Conservation (phyloP, 257 asterid species). For the Solanum megistacrolobum region DNA sequence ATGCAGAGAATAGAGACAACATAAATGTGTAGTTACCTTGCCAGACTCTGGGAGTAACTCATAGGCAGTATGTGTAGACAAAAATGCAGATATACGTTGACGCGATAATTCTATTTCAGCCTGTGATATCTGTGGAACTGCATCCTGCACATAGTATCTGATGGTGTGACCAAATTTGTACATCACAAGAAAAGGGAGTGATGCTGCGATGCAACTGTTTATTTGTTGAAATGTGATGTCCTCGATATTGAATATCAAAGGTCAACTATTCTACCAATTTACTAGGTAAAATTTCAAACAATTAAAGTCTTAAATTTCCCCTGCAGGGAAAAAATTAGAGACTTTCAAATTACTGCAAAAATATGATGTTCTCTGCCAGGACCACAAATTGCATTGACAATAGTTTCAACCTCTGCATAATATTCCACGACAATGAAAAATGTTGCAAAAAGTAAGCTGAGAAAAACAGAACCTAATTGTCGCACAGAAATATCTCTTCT, state of each 20-base stretch:
- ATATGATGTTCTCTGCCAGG: neutral
- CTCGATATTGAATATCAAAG: neutral
- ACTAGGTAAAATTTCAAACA: neutral
- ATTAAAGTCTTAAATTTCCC: neutral
- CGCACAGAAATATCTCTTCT: neutral
- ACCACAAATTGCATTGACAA: neutral
- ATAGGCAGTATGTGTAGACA: conserved; percentile 59
- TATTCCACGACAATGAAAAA: neutral
- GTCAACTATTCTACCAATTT: neutral
- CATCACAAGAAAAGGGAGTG: neutral
- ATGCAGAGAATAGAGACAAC: neutral
- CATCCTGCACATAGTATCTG: conserved; percentile 33
- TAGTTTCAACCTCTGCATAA: neutral
- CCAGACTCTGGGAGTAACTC: conserved; percentile 87
- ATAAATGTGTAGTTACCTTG: conserved; percentile 34
- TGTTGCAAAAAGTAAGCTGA: neutral
- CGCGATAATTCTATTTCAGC: conserved; percentile 49
- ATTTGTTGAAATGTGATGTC: neutral
- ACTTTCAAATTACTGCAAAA: neutral
- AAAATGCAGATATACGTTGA: conserved; percentile 50
- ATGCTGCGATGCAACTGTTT: neutral
- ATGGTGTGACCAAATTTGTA: neutral
- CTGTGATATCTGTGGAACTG: conserved; percentile 40
- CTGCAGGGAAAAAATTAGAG: neutral
- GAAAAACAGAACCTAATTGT: neutral